These are phyloP conservation scores for Eimeria praecox DNA, from an alignment of 169 alveolate genomes.

Conservation along the genomic window DNA sequence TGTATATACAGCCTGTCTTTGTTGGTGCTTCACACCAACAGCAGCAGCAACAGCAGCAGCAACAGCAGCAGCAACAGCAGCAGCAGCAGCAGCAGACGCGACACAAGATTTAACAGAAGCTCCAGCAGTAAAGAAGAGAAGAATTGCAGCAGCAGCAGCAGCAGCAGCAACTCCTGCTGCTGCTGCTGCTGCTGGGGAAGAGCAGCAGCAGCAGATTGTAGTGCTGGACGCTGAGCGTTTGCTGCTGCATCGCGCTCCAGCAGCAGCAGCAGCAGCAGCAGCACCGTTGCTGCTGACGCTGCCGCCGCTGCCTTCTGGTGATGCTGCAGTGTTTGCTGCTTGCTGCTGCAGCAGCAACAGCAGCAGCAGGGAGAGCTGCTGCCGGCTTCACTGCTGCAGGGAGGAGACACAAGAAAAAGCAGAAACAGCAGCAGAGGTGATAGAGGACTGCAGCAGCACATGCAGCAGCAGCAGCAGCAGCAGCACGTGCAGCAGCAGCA, in stretches of 20 bases:
- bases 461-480: too few relatives aligned
- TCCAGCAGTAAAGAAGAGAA: slow-evolving; percentile 18
- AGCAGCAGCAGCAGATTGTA: neutral
- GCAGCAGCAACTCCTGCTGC: slow-evolving; percentile 38
- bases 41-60: slow-evolving; percentile 42
- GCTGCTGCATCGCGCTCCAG: slow-evolving; percentile 53
- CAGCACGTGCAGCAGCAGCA: slow-evolving; percentile 17
- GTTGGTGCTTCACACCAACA: slow-evolving; percentile 2
- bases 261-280: slow-evolving; percentile 15
- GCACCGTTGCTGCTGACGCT: slow-evolving; percentile 62
- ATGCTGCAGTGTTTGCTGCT: slow-evolving; percentile 13
- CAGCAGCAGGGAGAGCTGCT: slow-evolving; percentile 49
- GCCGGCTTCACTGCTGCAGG: slow-evolving; percentile 56
- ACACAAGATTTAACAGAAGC: neutral
- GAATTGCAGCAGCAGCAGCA: slow-evolving; percentile 11
- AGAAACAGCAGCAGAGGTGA: slow-evolving; percentile 1
- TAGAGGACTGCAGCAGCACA: neutral
- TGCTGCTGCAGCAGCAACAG: slow-evolving; percentile 73
- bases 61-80: slow-evolving; percentile 26
- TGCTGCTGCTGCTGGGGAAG: neutral
- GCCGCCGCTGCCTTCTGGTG: neutral
- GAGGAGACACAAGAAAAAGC: neutral
- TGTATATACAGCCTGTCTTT: slow-evolving; percentile 74
- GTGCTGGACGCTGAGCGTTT: neutral
- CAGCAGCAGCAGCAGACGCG: slow-evolving; percentile 29